These are phyloP conservation scores for Fusarium sp. DNA, from an alignment of 2,329 filamentous ascomycete genomes.

Conservation along the genomic window DNA sequence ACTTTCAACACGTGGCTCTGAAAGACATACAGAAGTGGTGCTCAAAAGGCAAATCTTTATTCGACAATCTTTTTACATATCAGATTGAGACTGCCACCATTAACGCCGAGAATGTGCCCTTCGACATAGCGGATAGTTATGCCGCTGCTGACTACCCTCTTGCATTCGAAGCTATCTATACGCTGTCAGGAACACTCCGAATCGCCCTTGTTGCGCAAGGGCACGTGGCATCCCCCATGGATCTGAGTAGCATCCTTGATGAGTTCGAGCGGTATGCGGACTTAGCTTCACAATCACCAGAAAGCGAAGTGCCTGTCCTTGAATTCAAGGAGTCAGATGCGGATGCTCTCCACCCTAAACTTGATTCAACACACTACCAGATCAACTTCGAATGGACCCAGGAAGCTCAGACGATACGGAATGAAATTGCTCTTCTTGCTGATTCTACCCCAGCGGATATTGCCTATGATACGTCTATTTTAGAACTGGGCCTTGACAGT, in stretches of 20 bases:
- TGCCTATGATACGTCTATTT: constrained; percentile 72
- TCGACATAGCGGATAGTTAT: constrained; percentile 65
- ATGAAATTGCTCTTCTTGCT: constrained; percentile 74
- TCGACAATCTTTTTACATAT: constrained; percentile 87
- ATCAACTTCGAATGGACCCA: constrained; percentile 70
- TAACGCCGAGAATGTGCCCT: constrained; percentile 58
- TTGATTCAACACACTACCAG: constrained; percentile 52
- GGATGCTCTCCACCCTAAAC: background rate
- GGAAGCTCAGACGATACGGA: constrained; percentile 65
- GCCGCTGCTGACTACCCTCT: constrained; percentile 77
- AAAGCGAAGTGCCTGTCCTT: constrained; percentile 21
- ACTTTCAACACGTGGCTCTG: constrained; percentile 80
- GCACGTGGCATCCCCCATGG: constrained; percentile 50
- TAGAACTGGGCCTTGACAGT: constrained; percentile 89
- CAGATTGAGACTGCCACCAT: constrained; percentile 64
- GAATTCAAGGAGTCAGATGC: background rate
- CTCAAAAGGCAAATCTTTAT: constrained; percentile 70
- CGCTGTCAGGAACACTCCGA: constrained; percentile 60
- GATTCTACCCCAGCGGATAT: constrained; percentile 66
- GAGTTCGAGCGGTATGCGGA: constrained; percentile 52
- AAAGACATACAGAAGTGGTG: constrained; percentile 86
- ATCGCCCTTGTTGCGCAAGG: constrained; percentile 72
- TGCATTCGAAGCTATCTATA: constrained; percentile 78
- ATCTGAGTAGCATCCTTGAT: constrained; percentile 53
- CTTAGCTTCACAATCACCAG: constrained; percentile 21